Evolutionary conservation across 768 basidiomycete genomes (phyloP).

Genomic region (Boletus bicolor): DNA sequence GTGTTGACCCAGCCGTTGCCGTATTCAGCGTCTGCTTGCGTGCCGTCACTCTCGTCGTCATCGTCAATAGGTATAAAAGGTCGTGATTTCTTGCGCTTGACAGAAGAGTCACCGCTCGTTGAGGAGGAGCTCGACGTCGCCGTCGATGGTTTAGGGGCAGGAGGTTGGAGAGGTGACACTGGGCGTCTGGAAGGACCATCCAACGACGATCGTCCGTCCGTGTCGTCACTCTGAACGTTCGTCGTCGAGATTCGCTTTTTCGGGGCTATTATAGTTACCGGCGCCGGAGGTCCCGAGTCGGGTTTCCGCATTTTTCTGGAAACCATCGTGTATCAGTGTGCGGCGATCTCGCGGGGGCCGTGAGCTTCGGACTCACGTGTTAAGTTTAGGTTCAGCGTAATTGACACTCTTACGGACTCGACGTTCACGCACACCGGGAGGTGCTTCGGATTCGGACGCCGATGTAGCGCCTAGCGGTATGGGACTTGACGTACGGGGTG

Average conservation of each 20-base stretch:
- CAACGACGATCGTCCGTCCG: conserved; percentile 40
- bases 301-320: conserved; percentile 88
- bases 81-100: conserved; percentile 55
- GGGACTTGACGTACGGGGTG: conserved; percentile 51
- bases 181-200: conserved; percentile 35
- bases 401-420: conserved; percentile 75
- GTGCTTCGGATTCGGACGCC: conserved; percentile 32
- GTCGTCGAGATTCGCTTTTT: conserved; percentile 46
- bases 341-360: background rate
- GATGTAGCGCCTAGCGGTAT: conserved; percentile 35
- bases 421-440: conserved; percentile 44
- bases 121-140: conserved; percentile 35
- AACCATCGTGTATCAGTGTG: conserved; percentile 6
- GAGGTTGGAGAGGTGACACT: conserved; percentile 27
- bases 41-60: conserved; percentile 61
- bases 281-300: conserved; percentile 45
- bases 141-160: conserved; percentile 37
- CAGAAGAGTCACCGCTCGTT: conserved; percentile 20
- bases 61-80: conserved; percentile 45
- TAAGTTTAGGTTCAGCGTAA: conserved; percentile 84
- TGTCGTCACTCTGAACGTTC: conserved; percentile 34
- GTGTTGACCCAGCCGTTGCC: conserved; percentile 54
- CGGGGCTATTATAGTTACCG: conserved; percentile 25
- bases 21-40: conserved; percentile 70
- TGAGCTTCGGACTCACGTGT: conserved; percentile 56